Percentiles rank a stretch among this genome's conserved stretches.
These are phyloP conservation scores for Malassezia slooffiae DNA, from an alignment of 1,284 basidiomycete genomes.

Conservation along the genomic window DNA sequence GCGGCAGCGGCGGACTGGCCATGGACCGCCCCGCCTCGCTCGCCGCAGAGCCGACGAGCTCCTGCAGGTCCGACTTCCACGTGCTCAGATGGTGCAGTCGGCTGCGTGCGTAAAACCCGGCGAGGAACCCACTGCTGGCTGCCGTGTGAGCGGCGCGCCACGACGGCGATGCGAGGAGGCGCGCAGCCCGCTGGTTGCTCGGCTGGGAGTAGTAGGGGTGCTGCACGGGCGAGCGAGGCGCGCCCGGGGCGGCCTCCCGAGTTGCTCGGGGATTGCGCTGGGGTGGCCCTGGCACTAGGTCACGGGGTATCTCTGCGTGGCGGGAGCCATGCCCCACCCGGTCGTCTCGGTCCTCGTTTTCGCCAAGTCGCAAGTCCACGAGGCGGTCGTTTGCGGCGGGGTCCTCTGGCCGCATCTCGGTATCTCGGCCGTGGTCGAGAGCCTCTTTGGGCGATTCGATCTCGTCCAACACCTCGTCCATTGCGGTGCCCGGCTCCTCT, in stretches of 20 bases:
- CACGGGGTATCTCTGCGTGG: too few relatives aligned
- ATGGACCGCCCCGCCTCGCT: conserved; percentile 60
- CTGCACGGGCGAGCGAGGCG: background rate
- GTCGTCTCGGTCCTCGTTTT: too few relatives aligned
- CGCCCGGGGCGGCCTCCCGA: background rate
- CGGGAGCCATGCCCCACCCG: too few relatives aligned
- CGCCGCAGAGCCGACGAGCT: conserved; percentile 56
- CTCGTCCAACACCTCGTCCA: too few relatives aligned
- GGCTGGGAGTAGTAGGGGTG: conserved; percentile 22
- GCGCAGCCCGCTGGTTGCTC: conserved; percentile 29
- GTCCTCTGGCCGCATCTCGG: too few relatives aligned
- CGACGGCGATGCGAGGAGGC: conserved; percentile 28
- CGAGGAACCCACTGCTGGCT: conserved; percentile 68
- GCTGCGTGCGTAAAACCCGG: conserved; percentile 80
- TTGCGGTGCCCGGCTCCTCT: too few relatives aligned
- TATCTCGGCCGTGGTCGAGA: too few relatives aligned
- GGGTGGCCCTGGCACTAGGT: too few relatives aligned
- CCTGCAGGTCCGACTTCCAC: conserved; percentile 81
- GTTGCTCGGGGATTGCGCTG: background rate
- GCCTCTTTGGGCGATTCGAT: too few relatives aligned
- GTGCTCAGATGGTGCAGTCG: conserved; percentile 79
- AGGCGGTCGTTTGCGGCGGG: too few relatives aligned
- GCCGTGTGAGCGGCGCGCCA: conserved; percentile 84
- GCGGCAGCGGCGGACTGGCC: conserved; percentile 50
- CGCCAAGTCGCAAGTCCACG: too few relatives aligned